A percentile compares a stretch with the other conserved stretches of the same genome.
Evolutionary conservation across 805 yeast species (phyloP).

Genomic region (Aciculoconidium aculeatum): DNA sequence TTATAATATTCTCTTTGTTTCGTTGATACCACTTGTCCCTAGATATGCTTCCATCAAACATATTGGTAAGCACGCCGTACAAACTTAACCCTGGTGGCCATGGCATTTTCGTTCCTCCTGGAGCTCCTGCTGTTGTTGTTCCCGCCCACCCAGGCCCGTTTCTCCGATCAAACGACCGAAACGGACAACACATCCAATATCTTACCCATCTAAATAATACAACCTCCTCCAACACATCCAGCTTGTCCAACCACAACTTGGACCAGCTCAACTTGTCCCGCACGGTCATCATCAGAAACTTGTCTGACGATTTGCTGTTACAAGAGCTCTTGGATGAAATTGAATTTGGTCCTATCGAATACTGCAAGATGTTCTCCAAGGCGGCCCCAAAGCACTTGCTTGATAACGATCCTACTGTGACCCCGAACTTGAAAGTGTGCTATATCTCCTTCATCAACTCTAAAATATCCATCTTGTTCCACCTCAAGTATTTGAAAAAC

Average conservation of each 20-base stretch:
- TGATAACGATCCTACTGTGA: conserved; percentile 8
- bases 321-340: conserved; percentile 39
- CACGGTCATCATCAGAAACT: conserved; percentile 28
- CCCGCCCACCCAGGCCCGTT: no score
- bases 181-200: no score
- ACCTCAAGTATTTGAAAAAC: conserved; percentile 26
- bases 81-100: no score
- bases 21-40: no score
- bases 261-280: conserved; percentile 34
- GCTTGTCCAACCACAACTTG: conserved; percentile 14
- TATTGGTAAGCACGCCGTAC: no score
- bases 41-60: no score
- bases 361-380: conserved; percentile 37
- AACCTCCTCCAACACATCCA: conserved; percentile 5
- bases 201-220: conserved; percentile 8
- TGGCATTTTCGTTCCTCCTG: no score
- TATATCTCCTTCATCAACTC: conserved; percentile 33
- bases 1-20: no score
- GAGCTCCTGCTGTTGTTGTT: no score
- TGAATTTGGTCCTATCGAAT: conserved; percentile 59
- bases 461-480: conserved; percentile 26
- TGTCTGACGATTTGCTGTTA: conserved; percentile 19
- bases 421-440: conserved; percentile 21
- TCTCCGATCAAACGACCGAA: no score
- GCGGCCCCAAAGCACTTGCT: conserved; percentile 17